phyloP scores from a whole-genome alignment of 2,329 filamentous ascomycete species.

The Trichoderma atroviride region DNA sequence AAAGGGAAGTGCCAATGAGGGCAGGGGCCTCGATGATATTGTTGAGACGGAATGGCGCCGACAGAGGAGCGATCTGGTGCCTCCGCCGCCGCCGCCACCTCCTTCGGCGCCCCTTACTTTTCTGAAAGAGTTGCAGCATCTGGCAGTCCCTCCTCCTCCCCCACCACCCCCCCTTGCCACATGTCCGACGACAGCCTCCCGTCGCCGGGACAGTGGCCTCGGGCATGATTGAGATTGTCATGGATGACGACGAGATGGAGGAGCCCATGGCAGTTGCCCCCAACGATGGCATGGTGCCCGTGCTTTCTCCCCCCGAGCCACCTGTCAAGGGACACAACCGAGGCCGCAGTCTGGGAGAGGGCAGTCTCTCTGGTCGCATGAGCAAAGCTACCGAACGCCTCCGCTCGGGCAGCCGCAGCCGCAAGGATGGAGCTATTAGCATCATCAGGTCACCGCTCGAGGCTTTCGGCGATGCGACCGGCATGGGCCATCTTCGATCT shows the following conservation, averaged over 20 bases:
- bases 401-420: constrained; percentile 60
- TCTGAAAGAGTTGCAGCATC: constrained; percentile 64
- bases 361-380: constrained; percentile 56
- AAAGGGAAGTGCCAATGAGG: constrained; percentile 42
- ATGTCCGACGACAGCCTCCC: constrained; percentile 42
- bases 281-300: constrained; percentile 49
- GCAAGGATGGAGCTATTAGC: constrained; percentile 44
- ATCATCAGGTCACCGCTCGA: constrained; percentile 36
- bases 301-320: constrained; percentile 50
- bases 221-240: constrained; percentile 67
- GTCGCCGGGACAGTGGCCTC: constrained; percentile 53
- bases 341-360: constrained; percentile 58
- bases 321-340: constrained; percentile 52
- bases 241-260: constrained; percentile 59
- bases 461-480: constrained; percentile 47
- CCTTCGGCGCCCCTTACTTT: constrained; percentile 57
- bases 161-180: constrained; percentile 60
- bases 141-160: constrained; percentile 62
- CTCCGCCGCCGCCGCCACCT: constrained; percentile 53
- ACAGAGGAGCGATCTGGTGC: constrained; percentile 55
- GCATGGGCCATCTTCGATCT: constrained; percentile 37
- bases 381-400: constrained; percentile 62
- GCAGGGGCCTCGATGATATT: constrained; percentile 54
- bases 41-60: constrained; percentile 45
- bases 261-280: constrained; percentile 39